phyloP scores from a whole-genome alignment of 352 stramenopile genomes.

The Phytophthora idaei region DNA sequence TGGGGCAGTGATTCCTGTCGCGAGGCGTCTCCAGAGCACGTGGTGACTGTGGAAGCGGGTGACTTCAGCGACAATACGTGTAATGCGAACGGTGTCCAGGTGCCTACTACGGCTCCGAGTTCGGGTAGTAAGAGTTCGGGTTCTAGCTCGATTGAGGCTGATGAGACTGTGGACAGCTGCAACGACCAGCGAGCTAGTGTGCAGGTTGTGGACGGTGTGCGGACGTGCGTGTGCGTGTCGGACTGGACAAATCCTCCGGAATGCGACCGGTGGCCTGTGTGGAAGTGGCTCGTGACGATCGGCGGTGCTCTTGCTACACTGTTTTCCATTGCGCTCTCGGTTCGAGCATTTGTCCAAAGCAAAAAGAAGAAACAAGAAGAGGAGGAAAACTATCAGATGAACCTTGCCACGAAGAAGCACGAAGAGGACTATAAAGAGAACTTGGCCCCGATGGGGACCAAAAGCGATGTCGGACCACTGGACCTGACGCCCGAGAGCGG shows the following conservation, averaged over 20 bases:
- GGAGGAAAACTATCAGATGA: slow-evolving; percentile 19
- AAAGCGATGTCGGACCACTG: slow-evolving; percentile 36
- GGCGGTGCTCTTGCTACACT: slow-evolving; percentile 56
- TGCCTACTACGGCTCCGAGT: slow-evolving; percentile 7
- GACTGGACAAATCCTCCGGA: slow-evolving; percentile 65
- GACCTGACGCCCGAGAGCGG: slow-evolving; percentile 29
- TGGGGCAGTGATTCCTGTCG: slow-evolving; percentile 63
- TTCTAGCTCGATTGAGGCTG: slow-evolving; percentile 20
- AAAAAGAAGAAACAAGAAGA: slow-evolving; percentile 44
- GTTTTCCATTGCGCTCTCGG: slow-evolving; percentile 58
- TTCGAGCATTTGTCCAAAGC: slow-evolving; percentile 51
- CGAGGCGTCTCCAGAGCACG: slow-evolving; percentile 54
- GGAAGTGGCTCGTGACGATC: slow-evolving; percentile 67
- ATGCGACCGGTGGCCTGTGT: slow-evolving; percentile 55
- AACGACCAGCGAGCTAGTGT: slow-evolving; percentile 59
- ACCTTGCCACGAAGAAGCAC: slow-evolving; percentile 19
- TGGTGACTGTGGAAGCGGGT: slow-evolving; percentile 44
- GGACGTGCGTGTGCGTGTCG: slow-evolving; percentile 59
- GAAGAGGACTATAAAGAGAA: slow-evolving; percentile 27
- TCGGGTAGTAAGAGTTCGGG: slow-evolving; percentile 10
- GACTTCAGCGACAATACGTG: slow-evolving; percentile 35
- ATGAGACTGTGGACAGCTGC: slow-evolving; percentile 46
- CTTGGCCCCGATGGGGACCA: slow-evolving; percentile 26
- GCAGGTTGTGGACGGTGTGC: slow-evolving; percentile 40
- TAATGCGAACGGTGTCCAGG: slow-evolving; percentile 20